Conservation (phyloP, 2,329 filamentous ascomycete species). For the Penicillium psychrosexuale region DNA sequence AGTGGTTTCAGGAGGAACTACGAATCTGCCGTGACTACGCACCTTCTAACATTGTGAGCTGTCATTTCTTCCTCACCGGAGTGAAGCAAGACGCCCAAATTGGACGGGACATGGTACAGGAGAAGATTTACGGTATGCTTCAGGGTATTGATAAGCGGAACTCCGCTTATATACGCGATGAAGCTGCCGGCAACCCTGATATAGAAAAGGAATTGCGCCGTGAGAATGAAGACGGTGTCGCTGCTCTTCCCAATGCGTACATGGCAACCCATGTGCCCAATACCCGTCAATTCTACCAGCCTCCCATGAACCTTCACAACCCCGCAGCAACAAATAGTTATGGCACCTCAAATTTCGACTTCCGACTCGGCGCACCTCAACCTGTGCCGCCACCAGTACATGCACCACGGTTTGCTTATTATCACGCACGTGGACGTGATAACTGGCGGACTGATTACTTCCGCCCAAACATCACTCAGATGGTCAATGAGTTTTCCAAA, state of each 20-base stretch:
- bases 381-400: conserved; percentile 78
- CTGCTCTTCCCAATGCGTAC: conserved; percentile 65
- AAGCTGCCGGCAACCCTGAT: conserved; percentile 75
- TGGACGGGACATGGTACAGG: conserved; percentile 73
- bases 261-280: conserved; percentile 21
- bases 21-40: conserved; percentile 87
- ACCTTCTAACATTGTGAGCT: conserved; percentile 82
- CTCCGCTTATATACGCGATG: conserved; percentile 76
- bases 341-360: conserved; percentile 54
- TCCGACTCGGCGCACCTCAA: conserved; percentile 78
- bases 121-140: conserved; percentile 83
- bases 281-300: conserved; percentile 20
- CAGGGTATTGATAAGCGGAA: conserved; percentile 84
- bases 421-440: conserved; percentile 54
- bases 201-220: conserved; percentile 73
- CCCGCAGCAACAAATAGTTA: neutral
- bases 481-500: conserved; percentile 77
- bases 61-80: conserved; percentile 90
- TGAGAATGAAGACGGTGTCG: conserved; percentile 81
- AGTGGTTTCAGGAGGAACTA: conserved; percentile 96
- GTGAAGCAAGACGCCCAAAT: conserved; percentile 61
- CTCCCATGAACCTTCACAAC: conserved; percentile 4
- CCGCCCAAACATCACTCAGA: conserved; percentile 79
- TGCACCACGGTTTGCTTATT: conserved; percentile 84
- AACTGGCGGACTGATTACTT: conserved; percentile 94